Evolutionary conservation across 2,329 filamentous ascomycete genomes (phyloP).

Genomic region (Hymenoscyphus occultus): DNA sequence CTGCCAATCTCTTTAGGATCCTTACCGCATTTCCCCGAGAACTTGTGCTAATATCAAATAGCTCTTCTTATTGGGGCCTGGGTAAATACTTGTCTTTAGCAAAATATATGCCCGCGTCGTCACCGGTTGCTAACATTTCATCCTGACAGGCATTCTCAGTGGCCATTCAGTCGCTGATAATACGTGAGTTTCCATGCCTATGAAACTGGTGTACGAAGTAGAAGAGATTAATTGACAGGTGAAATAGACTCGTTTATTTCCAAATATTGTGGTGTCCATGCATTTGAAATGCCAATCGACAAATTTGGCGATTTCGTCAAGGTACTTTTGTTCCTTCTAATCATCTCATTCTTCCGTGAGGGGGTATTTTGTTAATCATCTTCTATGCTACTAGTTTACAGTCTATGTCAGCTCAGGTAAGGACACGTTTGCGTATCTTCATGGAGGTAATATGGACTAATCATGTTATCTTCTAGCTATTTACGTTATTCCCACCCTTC

Average conservation of each 20-base stretch:
- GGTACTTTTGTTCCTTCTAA: too few relatives aligned
- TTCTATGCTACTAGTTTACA: background rate
- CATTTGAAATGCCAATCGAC: constrained; percentile 9
- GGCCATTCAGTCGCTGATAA: background rate
- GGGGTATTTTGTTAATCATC: too few relatives aligned
- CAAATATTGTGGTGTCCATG: constrained; percentile 2
- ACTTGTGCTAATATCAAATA: background rate
- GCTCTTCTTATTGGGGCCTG: constrained; percentile 5
- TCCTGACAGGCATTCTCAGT: background rate
- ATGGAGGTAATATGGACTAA: background rate
- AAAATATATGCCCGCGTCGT: background rate
- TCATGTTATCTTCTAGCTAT: background rate
- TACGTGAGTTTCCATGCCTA: background rate
- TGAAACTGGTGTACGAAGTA: background rate
- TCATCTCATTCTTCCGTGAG: too few relatives aligned
- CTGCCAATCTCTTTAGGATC: background rate
- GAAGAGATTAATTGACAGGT: background rate
- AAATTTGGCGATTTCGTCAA: constrained; percentile 1
- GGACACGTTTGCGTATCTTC: background rate
- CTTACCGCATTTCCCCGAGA: too few relatives aligned
- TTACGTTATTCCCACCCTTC: background rate
- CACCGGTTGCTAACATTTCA: background rate
- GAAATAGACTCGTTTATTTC: background rate
- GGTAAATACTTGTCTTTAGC: background rate
- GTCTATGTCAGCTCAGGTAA: background rate